Evolutionary conservation across 140 eudicot genomes (phyloP), one percentile per base, ranked within the genome.

Genomic region (Erigeron philadelphicus): DNA sequence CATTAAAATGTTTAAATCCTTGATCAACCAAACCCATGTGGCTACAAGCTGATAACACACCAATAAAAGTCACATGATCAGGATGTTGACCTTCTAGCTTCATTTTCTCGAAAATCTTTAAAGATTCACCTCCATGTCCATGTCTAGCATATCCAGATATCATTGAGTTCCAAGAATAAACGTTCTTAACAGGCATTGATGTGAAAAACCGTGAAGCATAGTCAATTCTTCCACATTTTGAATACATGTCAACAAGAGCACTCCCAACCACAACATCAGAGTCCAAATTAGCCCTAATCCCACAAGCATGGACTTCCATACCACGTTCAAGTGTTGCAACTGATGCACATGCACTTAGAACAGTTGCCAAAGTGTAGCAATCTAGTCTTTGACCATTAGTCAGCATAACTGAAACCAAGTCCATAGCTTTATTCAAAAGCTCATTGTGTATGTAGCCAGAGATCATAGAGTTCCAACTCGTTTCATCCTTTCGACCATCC

Each of bases 321-420:
- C 98, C 98, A 43, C 84, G 96, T 44, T 86, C 96, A 75, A 92
- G 67, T 16, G 98, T 92, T 54, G 98, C 98, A 71, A 92, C 86
- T 10, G 98, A 88, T 66, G 98, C 98, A 81, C 98, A 92, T 9
- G 95, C 98, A 58, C 98, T 92, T 35, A 92, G 88, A 74, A 92
- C 95, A 19, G 95, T 84, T 59, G 98, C 98, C 43, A 88, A 81
- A 16, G 95, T 88, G 90, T 86, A 92, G 62, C 82, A 72, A 71
- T 92, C 96, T 59, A 92, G 75, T 70, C 81, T 75, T 52, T 80
- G 83, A 59, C 98, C 98, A 23, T 82, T 84, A 9, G 80, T 84
- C 77, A 88, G 40, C 88, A 92, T 81, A 73, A 73, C 67, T 79
- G 79, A 71, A 31, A 88, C 96, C 78, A 92, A 81, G 50, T 83